phyloP scores from a whole-genome alignment of 805 yeast species.

The Nadsonia fulvescens region DNA sequence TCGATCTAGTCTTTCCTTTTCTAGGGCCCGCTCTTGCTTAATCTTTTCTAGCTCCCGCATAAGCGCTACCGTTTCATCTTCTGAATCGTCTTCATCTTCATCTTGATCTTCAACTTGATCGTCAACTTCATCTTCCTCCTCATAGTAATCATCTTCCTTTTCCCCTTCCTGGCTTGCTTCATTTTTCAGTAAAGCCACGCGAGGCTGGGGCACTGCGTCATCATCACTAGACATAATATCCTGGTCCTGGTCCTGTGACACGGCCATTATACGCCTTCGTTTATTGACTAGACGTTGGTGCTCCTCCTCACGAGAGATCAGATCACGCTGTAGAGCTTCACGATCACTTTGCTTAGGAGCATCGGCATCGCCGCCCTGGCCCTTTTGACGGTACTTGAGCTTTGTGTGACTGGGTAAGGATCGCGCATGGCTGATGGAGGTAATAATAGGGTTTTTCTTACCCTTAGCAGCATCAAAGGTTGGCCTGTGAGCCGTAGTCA shows the following conservation, averaged over 20 bases:
- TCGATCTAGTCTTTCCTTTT: constrained; percentile 10
- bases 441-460: constrained; percentile 24
- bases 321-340: constrained; percentile 1
- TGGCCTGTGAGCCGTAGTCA: constrained; percentile 59
- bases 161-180: constrained; percentile 1
- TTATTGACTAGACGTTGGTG: constrained; percentile 9
- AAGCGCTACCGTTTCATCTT: constrained; percentile 18
- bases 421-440: constrained; percentile 32
- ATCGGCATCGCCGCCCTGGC: constrained; percentile 19
- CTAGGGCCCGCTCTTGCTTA: constrained; percentile 14
- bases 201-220: too few relatives aligned
- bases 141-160: constrained; percentile 7
- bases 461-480: constrained; percentile 50
- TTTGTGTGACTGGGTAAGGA: constrained; percentile 36
- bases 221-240: too few relatives aligned
- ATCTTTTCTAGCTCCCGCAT: constrained; percentile 19
- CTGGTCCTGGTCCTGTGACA: too few relatives aligned
- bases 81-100: constrained; percentile 12
- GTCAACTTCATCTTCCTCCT: constrained; percentile 6
- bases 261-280: too few relatives aligned
- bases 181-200: too few relatives aligned
- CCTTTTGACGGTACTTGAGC: constrained; percentile 28
- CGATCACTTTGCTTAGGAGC: constrained; percentile 8
- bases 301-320: constrained; percentile 8
- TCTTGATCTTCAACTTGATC: constrained; percentile 4